Percentiles rank a stretch among this genome's conserved stretches.
Evolutionary conservation across 169 alveolate species (phyloP).

Genomic region (Eimeria zaria): DNA sequence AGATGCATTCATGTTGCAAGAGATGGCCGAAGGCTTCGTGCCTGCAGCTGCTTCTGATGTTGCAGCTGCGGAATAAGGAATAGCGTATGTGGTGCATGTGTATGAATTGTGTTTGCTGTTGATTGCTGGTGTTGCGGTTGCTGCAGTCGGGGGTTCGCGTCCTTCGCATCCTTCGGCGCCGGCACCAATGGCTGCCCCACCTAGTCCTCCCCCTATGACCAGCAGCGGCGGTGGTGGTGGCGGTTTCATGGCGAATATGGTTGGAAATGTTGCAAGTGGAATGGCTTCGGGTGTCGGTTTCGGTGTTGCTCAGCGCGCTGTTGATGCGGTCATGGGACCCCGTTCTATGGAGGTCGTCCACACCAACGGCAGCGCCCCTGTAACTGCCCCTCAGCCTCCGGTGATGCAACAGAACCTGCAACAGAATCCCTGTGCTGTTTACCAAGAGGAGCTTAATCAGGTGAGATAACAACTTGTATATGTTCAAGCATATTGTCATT

Average conservation of each 20-base stretch:
- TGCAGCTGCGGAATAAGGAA: not conserved
- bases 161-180: slow-evolving; percentile 81
- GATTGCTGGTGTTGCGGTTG: not conserved
- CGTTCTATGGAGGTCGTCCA: slow-evolving; percentile 88
- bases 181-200: slow-evolving; percentile 81
- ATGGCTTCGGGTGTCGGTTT: slow-evolving; percentile 86
- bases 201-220: slow-evolving; percentile 82
- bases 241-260: slow-evolving; percentile 84
- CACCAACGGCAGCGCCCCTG: slow-evolving; percentile 64
- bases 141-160: slow-evolving; percentile 77
- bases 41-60: not conserved
- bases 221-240: slow-evolving; percentile 84
- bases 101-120: not conserved
- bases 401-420: slow-evolving; percentile 56
- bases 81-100: not conserved
- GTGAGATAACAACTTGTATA: not conserved
- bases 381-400: slow-evolving; percentile 55
- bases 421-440: slow-evolving; percentile 43
- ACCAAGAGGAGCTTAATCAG: slow-evolving; percentile 83
- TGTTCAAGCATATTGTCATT: too few species aligned
- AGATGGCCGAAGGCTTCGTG: not conserved
- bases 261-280: slow-evolving; percentile 80
- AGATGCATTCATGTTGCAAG: not conserved
- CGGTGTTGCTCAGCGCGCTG: slow-evolving; percentile 87
- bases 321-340: slow-evolving; percentile 87